A percentile compares a stretch with the other conserved stretches of the same genome.
phyloP scores from a whole-genome alignment of 2,329 filamentous ascomycete species.

The Exophiala spinifera region DNA sequence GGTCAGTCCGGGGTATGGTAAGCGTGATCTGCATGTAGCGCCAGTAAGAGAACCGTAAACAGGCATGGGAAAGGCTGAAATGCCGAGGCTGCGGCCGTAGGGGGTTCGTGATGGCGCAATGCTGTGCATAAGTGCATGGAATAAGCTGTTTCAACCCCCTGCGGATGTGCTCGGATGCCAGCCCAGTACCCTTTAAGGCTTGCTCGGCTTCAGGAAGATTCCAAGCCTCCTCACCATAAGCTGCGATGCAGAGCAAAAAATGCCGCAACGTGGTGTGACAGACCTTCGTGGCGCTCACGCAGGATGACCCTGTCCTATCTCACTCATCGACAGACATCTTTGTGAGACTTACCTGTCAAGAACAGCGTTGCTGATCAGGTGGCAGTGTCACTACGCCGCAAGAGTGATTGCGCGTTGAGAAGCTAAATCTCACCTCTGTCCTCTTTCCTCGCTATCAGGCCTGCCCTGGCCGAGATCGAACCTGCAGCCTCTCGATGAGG shows the following conservation, averaged over 20 bases:
- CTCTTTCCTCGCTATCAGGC: no score
- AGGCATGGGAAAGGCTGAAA: background rate
- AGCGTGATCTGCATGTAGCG: background rate
- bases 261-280: background rate
- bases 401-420: no score
- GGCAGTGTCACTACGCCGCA: no score
- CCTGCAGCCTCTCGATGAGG: no score
- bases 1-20: conserved; percentile 11
- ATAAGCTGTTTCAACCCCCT: background rate
- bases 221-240: background rate
- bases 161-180: conserved; percentile 18
- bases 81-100: conserved; percentile 15
- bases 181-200: background rate
- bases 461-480: no score
- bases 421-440: no score
- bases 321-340: no score
- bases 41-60: background rate
- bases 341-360: no score
- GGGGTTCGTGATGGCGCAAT: background rate
- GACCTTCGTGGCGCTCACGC: background rate
- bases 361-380: no score
- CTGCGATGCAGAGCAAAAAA: background rate
- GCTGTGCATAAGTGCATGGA: background rate
- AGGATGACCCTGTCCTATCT: background rate
- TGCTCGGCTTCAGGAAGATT: conserved; percentile 1